These are phyloP conservation scores for Flaveria linearis DNA, from an alignment of 129 eudicot genomes.

Conservation along the genomic window DNA sequence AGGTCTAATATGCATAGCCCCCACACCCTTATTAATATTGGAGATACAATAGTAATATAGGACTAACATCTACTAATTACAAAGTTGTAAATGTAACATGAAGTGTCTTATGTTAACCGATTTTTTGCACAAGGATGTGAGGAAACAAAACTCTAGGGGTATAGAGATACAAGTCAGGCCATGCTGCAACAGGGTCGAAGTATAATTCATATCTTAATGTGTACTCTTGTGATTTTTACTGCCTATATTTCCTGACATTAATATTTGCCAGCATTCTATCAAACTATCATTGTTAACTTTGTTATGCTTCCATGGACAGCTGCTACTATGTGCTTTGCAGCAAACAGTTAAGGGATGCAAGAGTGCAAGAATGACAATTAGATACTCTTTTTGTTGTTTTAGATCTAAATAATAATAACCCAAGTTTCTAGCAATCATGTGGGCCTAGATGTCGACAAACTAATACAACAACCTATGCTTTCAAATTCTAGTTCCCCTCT, in stretches of 20 bases:
- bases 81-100: neutral
- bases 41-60: neutral
- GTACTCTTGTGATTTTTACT: neutral
- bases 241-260: neutral
- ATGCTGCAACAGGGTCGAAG: neutral
- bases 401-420: neutral
- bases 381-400: neutral
- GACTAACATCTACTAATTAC: conserved; percentile 1
- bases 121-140: neutral
- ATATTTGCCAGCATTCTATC: neutral
- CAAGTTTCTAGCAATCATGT: neutral
- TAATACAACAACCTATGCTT: neutral
- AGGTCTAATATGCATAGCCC: conserved; percentile 14
- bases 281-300: neutral
- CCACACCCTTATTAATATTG: neutral
- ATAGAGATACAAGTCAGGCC: conserved; percentile 3
- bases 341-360: neutral
- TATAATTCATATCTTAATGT: neutral
- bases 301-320: neutral
- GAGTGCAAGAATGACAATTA: neutral
- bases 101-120: neutral
- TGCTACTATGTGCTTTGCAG: neutral
- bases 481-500: neutral
- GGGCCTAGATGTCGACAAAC: neutral
- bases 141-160: conserved; percentile 2